Evolutionary conservation across 768 basidiomycete species (phyloP).

Genomic region (Calvatia gigantea): DNA sequence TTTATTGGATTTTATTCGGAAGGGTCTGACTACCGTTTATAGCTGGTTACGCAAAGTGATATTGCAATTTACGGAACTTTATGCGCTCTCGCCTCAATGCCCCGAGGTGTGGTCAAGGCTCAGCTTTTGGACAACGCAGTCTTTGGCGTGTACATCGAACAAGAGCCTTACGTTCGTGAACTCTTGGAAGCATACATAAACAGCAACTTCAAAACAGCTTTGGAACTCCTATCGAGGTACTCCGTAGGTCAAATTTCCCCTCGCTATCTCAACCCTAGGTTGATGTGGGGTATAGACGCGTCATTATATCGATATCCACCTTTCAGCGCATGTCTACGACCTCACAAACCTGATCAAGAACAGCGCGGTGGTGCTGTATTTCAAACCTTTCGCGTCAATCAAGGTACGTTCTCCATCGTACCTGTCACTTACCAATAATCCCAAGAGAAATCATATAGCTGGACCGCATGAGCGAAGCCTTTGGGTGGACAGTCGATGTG

Average conservation of each 20-base stretch:
- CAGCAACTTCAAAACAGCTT: slow-evolving; percentile 81
- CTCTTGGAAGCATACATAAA: slow-evolving; percentile 82
- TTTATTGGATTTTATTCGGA: neutral
- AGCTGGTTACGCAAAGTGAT: slow-evolving; percentile 80
- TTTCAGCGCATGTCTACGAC: slow-evolving; percentile 60
- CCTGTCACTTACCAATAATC: no score
- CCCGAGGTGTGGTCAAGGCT: slow-evolving; percentile 65
- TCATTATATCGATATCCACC: slow-evolving; percentile 75
- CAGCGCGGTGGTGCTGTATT: slow-evolving; percentile 81
- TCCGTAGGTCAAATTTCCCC: slow-evolving; percentile 45
- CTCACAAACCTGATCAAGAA: slow-evolving; percentile 71
- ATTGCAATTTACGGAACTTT: slow-evolving; percentile 85
- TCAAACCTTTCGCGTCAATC: slow-evolving; percentile 87
- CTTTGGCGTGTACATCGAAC: slow-evolving; percentile 78
- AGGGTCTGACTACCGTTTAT: neutral
- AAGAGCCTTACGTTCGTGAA: slow-evolving; percentile 84
- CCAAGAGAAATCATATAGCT: slow-evolving; percentile 32
- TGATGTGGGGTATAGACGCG: slow-evolving; percentile 50
- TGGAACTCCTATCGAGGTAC: slow-evolving; percentile 69
- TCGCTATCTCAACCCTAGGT: neutral
- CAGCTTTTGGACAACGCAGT: slow-evolving; percentile 64
- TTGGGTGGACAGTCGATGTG: slow-evolving; percentile 74
- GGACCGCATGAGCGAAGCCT: slow-evolving; percentile 80
- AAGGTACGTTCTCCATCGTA: slow-evolving; percentile 12
- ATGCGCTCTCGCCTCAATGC: slow-evolving; percentile 76